Evolutionary conservation across 2,329 filamentous ascomycete genomes (phyloP).

Genomic region (Podosphaera xanthii): DNA sequence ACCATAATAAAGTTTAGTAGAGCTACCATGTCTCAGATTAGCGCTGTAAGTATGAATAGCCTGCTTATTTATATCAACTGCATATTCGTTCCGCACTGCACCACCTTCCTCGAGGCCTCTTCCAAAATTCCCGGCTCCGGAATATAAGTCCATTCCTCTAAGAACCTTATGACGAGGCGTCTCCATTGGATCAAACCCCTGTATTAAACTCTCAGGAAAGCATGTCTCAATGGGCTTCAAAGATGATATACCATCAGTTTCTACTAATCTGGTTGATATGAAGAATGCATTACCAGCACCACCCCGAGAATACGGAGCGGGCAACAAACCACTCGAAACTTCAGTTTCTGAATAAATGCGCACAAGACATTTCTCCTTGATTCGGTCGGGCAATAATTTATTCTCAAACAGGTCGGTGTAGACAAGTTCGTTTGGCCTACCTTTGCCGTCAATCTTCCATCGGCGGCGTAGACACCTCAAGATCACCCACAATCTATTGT

Average conservation of each 20-base stretch:
- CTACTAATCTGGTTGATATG: constrained; percentile 24
- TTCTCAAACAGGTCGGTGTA: constrained; percentile 25
- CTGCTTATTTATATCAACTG: constrained; percentile 38
- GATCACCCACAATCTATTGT: no score
- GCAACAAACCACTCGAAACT: constrained; percentile 19
- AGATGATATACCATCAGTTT: constrained; percentile 8
- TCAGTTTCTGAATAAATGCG: constrained; percentile 26
- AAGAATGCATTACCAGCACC: constrained; percentile 47
- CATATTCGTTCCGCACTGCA: constrained; percentile 38
- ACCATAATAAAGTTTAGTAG: constrained; percentile 36
- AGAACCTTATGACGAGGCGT: constrained; percentile 19
- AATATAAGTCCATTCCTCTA: constrained; percentile 48
- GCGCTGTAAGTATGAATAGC: constrained; percentile 56
- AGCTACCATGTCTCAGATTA: constrained; percentile 25
- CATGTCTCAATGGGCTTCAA: constrained; percentile 17
- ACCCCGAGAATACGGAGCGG: constrained; percentile 38
- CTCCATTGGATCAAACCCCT: constrained; percentile 29
- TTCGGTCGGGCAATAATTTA: constrained; percentile 17
- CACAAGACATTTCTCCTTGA: constrained; percentile 36
- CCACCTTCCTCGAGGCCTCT: constrained; percentile 52
- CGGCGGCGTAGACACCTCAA: no score
- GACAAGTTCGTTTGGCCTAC: constrained; percentile 24
- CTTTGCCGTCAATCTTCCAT: no score
- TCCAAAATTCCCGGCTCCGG: constrained; percentile 57
- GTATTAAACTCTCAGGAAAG: constrained; percentile 20